Evolutionary conservation across 768 basidiomycete species (phyloP), one percentile per base, ranked within the genome.

Genomic region (Boletus sp.): DNA sequence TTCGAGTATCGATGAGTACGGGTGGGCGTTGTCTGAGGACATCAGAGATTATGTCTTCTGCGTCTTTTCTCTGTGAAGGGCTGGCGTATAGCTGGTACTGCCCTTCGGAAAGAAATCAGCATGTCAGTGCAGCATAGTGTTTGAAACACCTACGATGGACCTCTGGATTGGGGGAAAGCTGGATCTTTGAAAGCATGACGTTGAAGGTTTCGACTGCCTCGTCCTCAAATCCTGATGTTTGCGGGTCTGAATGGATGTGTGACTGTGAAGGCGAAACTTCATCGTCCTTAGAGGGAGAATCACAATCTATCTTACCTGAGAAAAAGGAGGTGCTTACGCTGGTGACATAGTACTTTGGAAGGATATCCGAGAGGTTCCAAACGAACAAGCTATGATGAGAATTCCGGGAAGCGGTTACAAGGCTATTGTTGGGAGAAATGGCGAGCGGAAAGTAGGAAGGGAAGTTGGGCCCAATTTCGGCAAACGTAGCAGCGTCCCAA

Each of bases 1-100:
- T 54, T 23, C 17, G 53, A 11, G 53, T 43, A 21, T 54, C 50
- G 11, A 54, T 54, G 21, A 54, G 50, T 30, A 43, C 50, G 21
- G 53, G 41, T 37, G 50, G 53, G 11, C 21, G 34, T 32, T 23
- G 33, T 21, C 35, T 25, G 41, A 55, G 37, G 32, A 55, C 44
- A 3, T 46, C 25, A 5, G 5, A 35, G 5, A 55, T 46, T 17
- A 55, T 46, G 19, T 3, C 7, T 54, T 55, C 44, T 17, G 54
- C 54, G 9, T 8, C 30, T 15, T 13, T 29, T 34, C 32, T 45
- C 32, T 55, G 52, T 29, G 13, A 25, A 40, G 35, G 35, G 19
- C 4, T 46, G 15, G 30, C 19, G 14, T 46, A 54, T 29, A 55
- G 44, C 27, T 44, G 32, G 17, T 21, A 10, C 27, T 46, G 14